Base-by-base conservation (phyloP, 192 early-diverging fungal species). In the Lobosporangium transversale region DNA sequence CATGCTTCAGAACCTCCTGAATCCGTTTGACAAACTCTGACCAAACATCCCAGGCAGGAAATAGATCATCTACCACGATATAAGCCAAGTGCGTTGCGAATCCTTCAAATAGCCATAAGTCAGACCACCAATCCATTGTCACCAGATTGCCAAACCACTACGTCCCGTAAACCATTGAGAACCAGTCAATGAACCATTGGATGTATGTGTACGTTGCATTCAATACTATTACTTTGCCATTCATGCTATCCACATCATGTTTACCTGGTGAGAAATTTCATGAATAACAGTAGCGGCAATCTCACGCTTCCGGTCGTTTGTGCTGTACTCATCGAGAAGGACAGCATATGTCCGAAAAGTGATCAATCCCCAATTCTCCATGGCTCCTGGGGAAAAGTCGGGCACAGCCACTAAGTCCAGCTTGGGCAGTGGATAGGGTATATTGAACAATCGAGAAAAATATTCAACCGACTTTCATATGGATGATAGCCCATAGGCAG, bases 1-100 rank as follows among this genome's bases (percentile, higher is more conserved):
- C 94, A 10, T 92, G 80, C 20, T 78, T 69, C 23, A 94, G 83
- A 9, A 89, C 94, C 30, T 91, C 64, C 80, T 93, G 90, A 30
- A 88, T 86, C 15, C 81, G 68, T 30, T 85, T 78, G 15, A 91
- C 81, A 66, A 95, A 95, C 18, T 86, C 79, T 49, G 87, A 89
- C 88, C 90, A 95, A 52, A 88, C 71, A 57, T 87, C 78, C 91
- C 91, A 94, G 53, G 89, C 89, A 10, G 94, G 93, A 69, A 88
- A 95, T 36, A 93, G 65, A 33, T 88, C 62, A 68, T 94, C 91
- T 11, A 84, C 81, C 42, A 89, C 88, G 50, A 91, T 59, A 85
- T 92, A 62, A 84, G 79, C 81, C 17, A 78, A 32, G 37, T 80
- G 79, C 0, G 81, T 82, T 0, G 82, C 82, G 36, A 83, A 83